Evolutionary conservation across 1,284 basidiomycete genomes (phyloP), one percentile per base, ranked within the genome.

Genomic region (Dichomitus squalens): DNA sequence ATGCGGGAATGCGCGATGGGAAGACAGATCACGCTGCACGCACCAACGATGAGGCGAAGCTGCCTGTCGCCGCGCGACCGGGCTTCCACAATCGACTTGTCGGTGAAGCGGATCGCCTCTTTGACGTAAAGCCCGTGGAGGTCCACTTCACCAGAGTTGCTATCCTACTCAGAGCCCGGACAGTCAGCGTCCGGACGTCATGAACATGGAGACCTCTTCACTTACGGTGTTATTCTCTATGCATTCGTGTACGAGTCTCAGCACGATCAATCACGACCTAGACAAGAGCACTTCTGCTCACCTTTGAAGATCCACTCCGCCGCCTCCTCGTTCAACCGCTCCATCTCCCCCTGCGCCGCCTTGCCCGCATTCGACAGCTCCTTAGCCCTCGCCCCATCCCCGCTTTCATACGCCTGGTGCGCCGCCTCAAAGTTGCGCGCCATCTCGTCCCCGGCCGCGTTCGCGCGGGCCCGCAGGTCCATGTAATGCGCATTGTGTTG

Each of bases 61-160:
- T 93, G 83, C 4, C 76, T 67, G 55, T 89, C 82, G 0, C 92
- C 90, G 41, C 83, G 76, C 21, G 71, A 71, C 63, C 88, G 89
- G 4, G 88, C 93, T 43, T 85, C 76, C 63, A 84, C 74, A 25
- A 96, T 84, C 9, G 89, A 87, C 43, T 76, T 68, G 59, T 95
- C 92, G 1, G 84, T 86, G 55, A 80, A 80, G 44, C 80, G 77
- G 49, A 95, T 84, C n/a, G 93, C 92, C 73, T 99, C 96, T 67
- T 95, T 93, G 49, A 96, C 95, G 72, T 93, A 97, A 7, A 99
- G 76, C 1, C 94, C 95, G 69, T 96, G 94, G 39, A 99, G 77
- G 72, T 99, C 92, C 46, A 97, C 79, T 68, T 94, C 91, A 1
- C 87, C 90, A 0, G 80, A 80, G 50, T 83, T 73, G 55, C 87